Evolutionary conservation across 176 grass and related monocot species (phyloP), one percentile per base, ranked within the genome.

Genomic region (Triticum turgidum): DNA sequence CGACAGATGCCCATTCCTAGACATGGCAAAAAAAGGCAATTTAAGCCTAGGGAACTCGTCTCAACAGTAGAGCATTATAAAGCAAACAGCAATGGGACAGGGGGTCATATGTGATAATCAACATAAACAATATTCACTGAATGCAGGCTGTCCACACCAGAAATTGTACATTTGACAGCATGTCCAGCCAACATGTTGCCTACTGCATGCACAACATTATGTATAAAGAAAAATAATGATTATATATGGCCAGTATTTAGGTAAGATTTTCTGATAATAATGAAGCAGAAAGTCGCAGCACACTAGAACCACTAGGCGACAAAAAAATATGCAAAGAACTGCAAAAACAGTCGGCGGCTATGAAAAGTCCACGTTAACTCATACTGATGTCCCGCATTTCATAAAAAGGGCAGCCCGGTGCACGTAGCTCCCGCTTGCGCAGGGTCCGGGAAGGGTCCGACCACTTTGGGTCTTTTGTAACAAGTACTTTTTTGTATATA

Each of bases 181-280:
- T 87, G 86, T 32, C 11, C 32, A 17, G 41, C 39, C 34, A 77
- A 24, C 63, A 77, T 79, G 15, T 44, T 24, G 13, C 56, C 7
- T 69, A 29, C 59, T 47, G 65, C 37, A 69, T 78, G 51, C 8
- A 61, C 49, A 69, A 62, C 37, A 29, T 84, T 37, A 76, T 77
- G 21, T 30, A 62, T 4, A 4, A 9, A 89, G n/a, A 80, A 79
- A 29, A 62, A 54, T 0, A 49, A 54, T 18, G 2, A 56, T 59
- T 58, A 59, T 21, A 59, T 59, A 59, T 59, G 20, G 18, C 56
- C 56, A 45, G 15, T 35, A 74, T 75, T 59, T 34, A 68, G 42
- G 9, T 24, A 4, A 39, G 2, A 59, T 8, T 49, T 66, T 77
- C 1, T 29, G 62, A n/a, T 70, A 27, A 86, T n/a, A 61, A 81